Base-by-base conservation (phyloP, 2,329 filamentous ascomycete species). In the Fusarium falciforme region DNA sequence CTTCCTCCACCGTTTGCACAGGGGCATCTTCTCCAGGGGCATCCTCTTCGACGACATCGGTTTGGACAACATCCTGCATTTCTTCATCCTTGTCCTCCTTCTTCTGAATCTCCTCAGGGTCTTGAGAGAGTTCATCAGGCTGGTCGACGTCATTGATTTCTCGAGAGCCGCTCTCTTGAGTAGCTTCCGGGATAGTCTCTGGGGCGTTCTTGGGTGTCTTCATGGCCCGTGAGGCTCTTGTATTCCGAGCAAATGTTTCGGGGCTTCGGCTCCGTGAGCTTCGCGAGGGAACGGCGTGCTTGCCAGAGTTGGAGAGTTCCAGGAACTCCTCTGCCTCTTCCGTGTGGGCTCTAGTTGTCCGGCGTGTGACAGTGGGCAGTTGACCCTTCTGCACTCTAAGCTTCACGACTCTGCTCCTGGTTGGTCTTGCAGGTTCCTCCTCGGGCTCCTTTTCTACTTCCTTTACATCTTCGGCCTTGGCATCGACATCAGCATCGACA, bases 291-390 rank as follows among this genome's bases (percentile, higher is more conserved):
- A 85, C 84, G 22, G 85, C 87, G 72, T 92, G 90, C 66, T 85
- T 87, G n/a, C 90, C 90, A 9, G 90, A 92, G 74, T 85, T 88
- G 7, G 90, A 88, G 16, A 92, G 82, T 76, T 91, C 89, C 6
- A 91, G 79, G 8, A 91, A 85, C 6, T 87, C 84, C 49, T 90
- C 88, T 0, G 84, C 83, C 55, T 90, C 89, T 52, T 87, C 89
- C 5, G 89, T 89, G 64, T 82, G 85, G 17, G 87, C 88, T 35
- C 89, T 83, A 12, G 89, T 90, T 11, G 82, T 78, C 74, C 88
- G 84, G 36, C 89, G 84, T 42, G 85, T 84, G 2, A 76, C 76
- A 35, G 67, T 77, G 27, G 72, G 74, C 5, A 70, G 67, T 40
- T 76, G 72, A 29, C 76, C 42, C 60, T 80, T 82, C 35, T 82